A percentile compares a stretch with the other conserved stretches of the same genome.
Conservation (phyloP, 306 rosid species). For the Geum urbanum region DNA sequence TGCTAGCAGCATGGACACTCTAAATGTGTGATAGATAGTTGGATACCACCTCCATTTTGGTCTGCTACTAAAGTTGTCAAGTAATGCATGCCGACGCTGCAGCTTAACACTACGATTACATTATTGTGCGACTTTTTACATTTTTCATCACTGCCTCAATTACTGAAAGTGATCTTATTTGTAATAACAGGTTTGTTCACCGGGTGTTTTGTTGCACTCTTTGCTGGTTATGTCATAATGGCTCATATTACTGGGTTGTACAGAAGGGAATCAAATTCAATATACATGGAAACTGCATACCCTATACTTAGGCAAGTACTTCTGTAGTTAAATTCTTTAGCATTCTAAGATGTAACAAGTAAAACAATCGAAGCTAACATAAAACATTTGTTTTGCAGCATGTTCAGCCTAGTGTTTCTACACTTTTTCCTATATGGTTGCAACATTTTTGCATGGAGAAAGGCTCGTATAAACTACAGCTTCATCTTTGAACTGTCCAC, state of each 20-base stretch:
- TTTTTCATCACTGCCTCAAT: neutral
- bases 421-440: conserved; percentile 94
- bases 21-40: neutral
- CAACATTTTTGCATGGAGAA: conserved; percentile 86
- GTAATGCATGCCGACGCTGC: too few species aligned
- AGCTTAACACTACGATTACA: neutral
- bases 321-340: neutral
- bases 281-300: conserved; percentile 91
- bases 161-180: neutral
- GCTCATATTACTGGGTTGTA: conserved; percentile 79
- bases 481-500: conserved; percentile 80
- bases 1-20: conserved; percentile 21
- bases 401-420: conserved; percentile 94
- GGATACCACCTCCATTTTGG: neutral
- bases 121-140: neutral
- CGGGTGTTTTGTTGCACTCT: conserved; percentile 73
- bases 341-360: neutral
- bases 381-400: conserved; percentile 48
- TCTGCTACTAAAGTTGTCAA: too few species aligned
- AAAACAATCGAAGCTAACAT: conserved; percentile 7
- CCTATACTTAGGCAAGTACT: conserved; percentile 81
- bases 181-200: conserved; percentile 63
- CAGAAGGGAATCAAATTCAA: conserved; percentile 45
- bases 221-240: conserved; percentile 81
- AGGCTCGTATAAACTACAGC: conserved; percentile 78